phyloP scores from a whole-genome alignment of 495 filamentous ascomycete species.

The Trichoderma orchidacearum region DNA sequence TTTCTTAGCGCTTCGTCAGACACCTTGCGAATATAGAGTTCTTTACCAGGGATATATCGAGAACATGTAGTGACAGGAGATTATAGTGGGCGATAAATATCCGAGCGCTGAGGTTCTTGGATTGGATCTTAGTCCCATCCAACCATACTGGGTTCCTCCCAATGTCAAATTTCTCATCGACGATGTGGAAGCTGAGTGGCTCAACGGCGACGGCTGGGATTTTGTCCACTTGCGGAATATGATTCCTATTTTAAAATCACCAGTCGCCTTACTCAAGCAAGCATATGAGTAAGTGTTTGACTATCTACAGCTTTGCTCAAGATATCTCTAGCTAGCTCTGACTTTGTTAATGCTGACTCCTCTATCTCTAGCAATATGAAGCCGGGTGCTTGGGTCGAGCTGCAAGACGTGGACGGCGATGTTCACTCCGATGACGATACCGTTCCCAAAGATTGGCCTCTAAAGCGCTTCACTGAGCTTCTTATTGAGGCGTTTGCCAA shows the following conservation, averaged over 20 bases:
- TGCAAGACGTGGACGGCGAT: slow-evolving; percentile 29
- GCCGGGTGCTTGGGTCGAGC: slow-evolving; percentile 42
- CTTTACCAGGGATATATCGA: too few relatives aligned
- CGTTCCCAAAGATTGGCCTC: slow-evolving; percentile 12
- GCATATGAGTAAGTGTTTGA: slow-evolving; percentile 16
- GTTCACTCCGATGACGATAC: slow-evolving; percentile 29
- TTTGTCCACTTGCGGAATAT: slow-evolving; percentile 40
- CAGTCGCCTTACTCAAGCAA: slow-evolving; percentile 17
- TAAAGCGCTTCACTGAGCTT: slow-evolving; percentile 13
- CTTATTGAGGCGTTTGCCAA: slow-evolving; percentile 12
- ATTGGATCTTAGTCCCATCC: slow-evolving; percentile 53
- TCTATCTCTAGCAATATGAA: slow-evolving; percentile 20
- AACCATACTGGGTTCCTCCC: slow-evolving; percentile 40
- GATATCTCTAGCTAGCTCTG: background rate
- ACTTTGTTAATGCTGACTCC: too few relatives aligned
- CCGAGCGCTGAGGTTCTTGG: slow-evolving; percentile 43
- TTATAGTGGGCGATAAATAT: slow-evolving; percentile 22
- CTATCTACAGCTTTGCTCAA: background rate
- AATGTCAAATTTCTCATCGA: slow-evolving; percentile 50
- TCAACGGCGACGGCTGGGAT: slow-evolving; percentile 40
- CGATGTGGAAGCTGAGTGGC: slow-evolving; percentile 47
- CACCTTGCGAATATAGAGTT: too few relatives aligned
- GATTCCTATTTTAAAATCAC: slow-evolving; percentile 30
- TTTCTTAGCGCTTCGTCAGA: too few relatives aligned
- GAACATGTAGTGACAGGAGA: background rate